phyloP scores from a whole-genome alignment of 805 yeast species.

The Kregervanrija delftensis region DNA sequence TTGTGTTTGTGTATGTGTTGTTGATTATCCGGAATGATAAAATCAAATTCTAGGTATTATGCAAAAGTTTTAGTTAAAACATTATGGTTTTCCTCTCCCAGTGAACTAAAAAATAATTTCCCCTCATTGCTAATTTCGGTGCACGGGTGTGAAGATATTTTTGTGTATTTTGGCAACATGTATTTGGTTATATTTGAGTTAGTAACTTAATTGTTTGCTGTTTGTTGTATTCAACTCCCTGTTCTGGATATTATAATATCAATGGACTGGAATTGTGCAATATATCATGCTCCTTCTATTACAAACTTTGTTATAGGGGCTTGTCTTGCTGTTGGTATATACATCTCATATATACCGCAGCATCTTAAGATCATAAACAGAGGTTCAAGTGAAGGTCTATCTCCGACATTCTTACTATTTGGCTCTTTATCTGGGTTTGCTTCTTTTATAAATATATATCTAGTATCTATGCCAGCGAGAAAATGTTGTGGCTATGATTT shows the following conservation, averaged over 20 bases:
- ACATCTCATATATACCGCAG: conserved; percentile 70
- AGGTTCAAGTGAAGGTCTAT: conserved; percentile 68
- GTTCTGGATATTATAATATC: no score
- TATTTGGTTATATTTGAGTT: no score
- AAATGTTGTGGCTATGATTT: conserved; percentile 47
- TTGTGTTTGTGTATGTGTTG: conserved; percentile 6
- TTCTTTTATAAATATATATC: conserved; percentile 57
- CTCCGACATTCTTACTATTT: conserved; percentile 62
- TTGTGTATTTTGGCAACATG: no score
- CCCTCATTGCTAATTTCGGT: no score
- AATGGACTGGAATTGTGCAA: conserved; percentile 25
- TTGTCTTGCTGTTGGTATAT: conserved; percentile 57
- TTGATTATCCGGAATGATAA: no score
- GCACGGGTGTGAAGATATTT: no score
- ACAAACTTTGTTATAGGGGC: conserved; percentile 44
- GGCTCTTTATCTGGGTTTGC: conserved; percentile 66
- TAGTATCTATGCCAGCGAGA: conserved; percentile 55
- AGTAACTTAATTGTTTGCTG: no score
- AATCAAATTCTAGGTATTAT: no score
- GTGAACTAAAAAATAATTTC: conserved; percentile 1
- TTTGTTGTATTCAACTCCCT: no score
- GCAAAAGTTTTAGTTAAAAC: no score
- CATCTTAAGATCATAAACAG: conserved; percentile 51
- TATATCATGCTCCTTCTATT: conserved; percentile 43
- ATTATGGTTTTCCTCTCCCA: no score